These are phyloP conservation scores for Triglochin maritima DNA, from an alignment of 106 monocot species.

Conservation along the genomic window DNA sequence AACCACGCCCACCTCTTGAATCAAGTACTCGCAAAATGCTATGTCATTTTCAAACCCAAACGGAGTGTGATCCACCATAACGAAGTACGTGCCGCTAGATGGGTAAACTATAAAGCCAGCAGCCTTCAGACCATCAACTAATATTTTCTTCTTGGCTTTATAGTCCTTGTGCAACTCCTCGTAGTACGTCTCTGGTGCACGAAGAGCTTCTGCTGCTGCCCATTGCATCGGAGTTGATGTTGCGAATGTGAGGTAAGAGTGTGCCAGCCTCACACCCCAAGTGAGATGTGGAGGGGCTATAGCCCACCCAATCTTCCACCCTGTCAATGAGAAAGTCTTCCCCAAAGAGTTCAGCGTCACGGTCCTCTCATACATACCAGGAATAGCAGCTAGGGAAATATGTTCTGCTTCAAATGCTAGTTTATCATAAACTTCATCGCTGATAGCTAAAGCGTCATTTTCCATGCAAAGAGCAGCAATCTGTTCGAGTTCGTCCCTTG, in stretches of 20 bases:
- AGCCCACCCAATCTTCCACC: slow-evolving; percentile 99
- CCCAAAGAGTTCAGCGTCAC: slow-evolving; percentile 94
- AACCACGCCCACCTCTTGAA: slow-evolving; percentile 85
- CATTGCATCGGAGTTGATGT: slow-evolving; percentile 94
- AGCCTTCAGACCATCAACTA: slow-evolving; percentile 72
- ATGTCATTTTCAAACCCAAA: slow-evolving; percentile 91
- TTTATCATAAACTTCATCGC: slow-evolving; percentile 98
- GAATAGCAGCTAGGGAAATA: slow-evolving; percentile 68
- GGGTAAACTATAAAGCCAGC: slow-evolving; percentile 77
- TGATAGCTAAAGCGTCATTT: slow-evolving; percentile 67
- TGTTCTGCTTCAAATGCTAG: slow-evolving; percentile 75
- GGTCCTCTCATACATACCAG: slow-evolving; percentile 82
- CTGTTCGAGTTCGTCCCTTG: slow-evolving; percentile 53
- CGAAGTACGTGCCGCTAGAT: slow-evolving; percentile 87
- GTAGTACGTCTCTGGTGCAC: slow-evolving; percentile 61
- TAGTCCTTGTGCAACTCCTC: slow-evolving; percentile 76
- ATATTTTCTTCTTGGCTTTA: slow-evolving; percentile 60
- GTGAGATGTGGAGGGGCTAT: slow-evolving; percentile 63
- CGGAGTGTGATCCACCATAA: slow-evolving; percentile 85
- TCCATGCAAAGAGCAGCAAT: slow-evolving; percentile 77
- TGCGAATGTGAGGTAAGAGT: slow-evolving; percentile 81
- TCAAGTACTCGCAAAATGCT: slow-evolving; percentile 83
- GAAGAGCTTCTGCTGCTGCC: slow-evolving; percentile 63
- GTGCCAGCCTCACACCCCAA: slow-evolving; percentile 90
- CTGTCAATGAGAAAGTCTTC: slow-evolving; percentile 93